Evolutionary conservation across 495 filamentous ascomycete species (phyloP), one percentile per base, ranked within the genome.

Genomic region (Evernia prunastri): DNA sequence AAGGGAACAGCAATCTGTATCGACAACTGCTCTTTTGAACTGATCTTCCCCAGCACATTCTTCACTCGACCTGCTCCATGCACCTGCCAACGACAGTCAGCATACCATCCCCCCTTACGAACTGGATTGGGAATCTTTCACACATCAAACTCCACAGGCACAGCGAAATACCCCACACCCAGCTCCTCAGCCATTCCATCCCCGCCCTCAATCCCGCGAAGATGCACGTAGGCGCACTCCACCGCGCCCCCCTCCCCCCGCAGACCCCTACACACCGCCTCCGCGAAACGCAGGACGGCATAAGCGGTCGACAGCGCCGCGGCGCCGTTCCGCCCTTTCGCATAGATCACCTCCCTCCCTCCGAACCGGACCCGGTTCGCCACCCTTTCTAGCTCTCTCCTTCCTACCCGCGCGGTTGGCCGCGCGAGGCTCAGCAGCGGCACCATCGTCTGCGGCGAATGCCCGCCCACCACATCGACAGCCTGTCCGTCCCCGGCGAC

Each of bases 101-200:
- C 42, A n/a, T n/a, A 0, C 42, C 37, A 13, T 2, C 37, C 2
- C 0, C 0, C 0, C 3, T 2, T 0, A 3, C 12, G 12, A 10
- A 8, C 0, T 17, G 11, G 6, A 4, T 3, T 3, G 4, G n/a
- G n/a, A 47, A 25, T 25, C 3, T 47, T 47, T 47, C 11, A 23
- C 20, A 23, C 20, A 1, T 20, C n/a, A 47, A 47, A 25, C 8
- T 47, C 45, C 9, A 47, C 45, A 2, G 45, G 45, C n/a, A 25
- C n/a, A 13, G 45, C 45, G 13, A 25, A 47, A 13, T 47, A 23
- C 0, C 25, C 45, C 10, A 47, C 45, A 5, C 45, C 23, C 7
- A 23, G 1, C 3, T 20, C 45, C n/a, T 47, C 45, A 13, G 45
- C n/a, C 25, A 47, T 47, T 5, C 12, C 23, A 47, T 47, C 45